Evolutionary conservation across 176 grass and related monocot genomes (phyloP).

Genomic region (Aegilops bicornis): DNA sequence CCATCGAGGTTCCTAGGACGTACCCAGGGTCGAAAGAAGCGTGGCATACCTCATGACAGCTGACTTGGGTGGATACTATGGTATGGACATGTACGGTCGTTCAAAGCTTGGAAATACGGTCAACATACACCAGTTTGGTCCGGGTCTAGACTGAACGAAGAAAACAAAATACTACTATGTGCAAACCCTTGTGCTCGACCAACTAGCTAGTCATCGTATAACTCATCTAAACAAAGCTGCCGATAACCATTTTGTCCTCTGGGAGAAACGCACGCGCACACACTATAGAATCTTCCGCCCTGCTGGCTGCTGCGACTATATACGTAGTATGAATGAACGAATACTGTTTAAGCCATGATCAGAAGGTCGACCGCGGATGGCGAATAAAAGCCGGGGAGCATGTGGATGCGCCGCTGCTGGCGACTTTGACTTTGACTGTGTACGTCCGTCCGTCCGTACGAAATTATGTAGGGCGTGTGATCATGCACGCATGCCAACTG

Average conservation of each 20-base stretch:
- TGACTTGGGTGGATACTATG: background rate
- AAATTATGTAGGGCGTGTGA: too few relatives aligned
- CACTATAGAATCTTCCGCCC: background rate
- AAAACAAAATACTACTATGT: background rate
- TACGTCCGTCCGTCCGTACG: too few relatives aligned
- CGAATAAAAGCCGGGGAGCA: too few relatives aligned
- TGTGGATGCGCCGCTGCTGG: too few relatives aligned
- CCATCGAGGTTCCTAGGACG: background rate
- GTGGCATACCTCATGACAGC: background rate
- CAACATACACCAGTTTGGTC: background rate
- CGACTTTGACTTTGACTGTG: too few relatives aligned
- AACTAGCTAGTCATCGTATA: too few relatives aligned
- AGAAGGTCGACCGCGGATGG: too few relatives aligned
- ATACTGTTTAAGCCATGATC: too few relatives aligned
- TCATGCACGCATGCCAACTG: too few relatives aligned
- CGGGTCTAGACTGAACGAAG: background rate
- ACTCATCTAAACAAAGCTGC: background rate
- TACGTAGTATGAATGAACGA: background rate
- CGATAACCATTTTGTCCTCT: background rate
- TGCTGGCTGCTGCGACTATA: too few relatives aligned
- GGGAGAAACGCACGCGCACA: background rate
- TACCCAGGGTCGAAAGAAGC: background rate
- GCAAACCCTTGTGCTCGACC: background rate
- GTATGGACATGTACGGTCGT: background rate
- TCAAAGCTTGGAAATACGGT: background rate